phyloP scores from a whole-genome alignment of 2,329 filamentous ascomycete species.

The Anthostomella pinea region DNA sequence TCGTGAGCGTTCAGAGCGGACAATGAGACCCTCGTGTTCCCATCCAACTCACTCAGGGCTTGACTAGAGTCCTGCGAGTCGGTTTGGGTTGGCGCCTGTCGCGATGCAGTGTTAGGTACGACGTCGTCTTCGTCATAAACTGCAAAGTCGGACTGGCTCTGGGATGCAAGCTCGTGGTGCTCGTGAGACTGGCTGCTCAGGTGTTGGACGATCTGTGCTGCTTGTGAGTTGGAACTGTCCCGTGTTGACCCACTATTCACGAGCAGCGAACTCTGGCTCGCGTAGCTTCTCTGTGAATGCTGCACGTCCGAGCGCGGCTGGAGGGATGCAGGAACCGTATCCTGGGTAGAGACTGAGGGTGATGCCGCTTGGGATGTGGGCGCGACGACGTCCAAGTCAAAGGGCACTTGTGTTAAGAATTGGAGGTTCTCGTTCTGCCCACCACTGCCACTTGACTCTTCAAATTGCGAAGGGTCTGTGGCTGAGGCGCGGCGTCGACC shows the following conservation, averaged over 20 bases:
- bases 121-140: constrained; percentile 23
- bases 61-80: constrained; percentile 23
- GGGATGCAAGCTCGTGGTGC: constrained; percentile 15
- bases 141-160: constrained; percentile 19
- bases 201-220: constrained; percentile 28
- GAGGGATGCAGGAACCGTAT: constrained; percentile 5
- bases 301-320: constrained; percentile 5
- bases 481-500: constrained; percentile 2
- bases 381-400: constrained; percentile 4
- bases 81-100: constrained; percentile 4
- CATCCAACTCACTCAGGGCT: constrained; percentile 25
- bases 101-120: constrained; percentile 12
- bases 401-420: constrained; percentile 11
- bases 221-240: constrained; percentile 23
- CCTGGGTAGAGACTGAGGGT: constrained; percentile 10
- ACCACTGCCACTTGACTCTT: too few species aligned
- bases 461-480: too few species aligned
- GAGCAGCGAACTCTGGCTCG: constrained; percentile 12
- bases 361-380: constrained; percentile 9
- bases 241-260: constrained; percentile 10
- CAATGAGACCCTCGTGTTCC: constrained; percentile 25
- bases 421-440: not conserved
- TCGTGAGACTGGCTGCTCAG: constrained; percentile 19
- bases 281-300: constrained; percentile 5
- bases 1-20: constrained; percentile 12